phyloP scores from a whole-genome alignment of 1,284 basidiomycete genomes.

The Tilletia walkeri region DNA sequence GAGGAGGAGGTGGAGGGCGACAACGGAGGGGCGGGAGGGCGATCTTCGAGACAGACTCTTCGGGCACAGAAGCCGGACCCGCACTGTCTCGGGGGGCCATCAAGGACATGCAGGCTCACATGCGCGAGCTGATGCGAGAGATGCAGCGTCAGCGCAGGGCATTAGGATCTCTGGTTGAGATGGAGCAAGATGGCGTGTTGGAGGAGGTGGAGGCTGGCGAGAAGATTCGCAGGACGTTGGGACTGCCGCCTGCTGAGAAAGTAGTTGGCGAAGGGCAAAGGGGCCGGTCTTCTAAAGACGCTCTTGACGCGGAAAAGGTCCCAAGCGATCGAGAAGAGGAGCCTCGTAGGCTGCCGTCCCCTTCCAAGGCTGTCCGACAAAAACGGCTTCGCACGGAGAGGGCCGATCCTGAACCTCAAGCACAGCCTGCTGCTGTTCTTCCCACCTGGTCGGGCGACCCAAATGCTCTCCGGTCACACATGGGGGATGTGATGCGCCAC shows the following conservation, averaged over 20 bases:
- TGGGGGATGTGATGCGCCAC: background rate
- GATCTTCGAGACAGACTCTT: background rate
- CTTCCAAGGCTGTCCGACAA: background rate
- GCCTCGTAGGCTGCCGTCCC: background rate
- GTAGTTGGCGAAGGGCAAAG: no score
- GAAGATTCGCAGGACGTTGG: background rate
- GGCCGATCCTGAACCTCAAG: background rate
- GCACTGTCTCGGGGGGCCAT: background rate
- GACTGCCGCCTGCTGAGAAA: background rate
- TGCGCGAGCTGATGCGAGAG: slow-evolving; percentile 15
- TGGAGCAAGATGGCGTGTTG: background rate
- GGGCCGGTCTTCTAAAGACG: no score
- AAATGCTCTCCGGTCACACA: background rate
- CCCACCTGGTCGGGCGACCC: background rate
- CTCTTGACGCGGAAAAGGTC: no score
- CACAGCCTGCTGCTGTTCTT: background rate
- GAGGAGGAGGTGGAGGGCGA: background rate
- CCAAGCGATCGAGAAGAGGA: background rate
- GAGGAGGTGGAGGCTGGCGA: background rate
- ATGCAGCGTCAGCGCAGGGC: slow-evolving; percentile 7
- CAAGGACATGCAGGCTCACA: slow-evolving; percentile 8
- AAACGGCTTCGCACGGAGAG: background rate
- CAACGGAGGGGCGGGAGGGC: background rate
- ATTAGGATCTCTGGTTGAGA: background rate
- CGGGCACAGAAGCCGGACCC: background rate